Base-by-base conservation (phyloP, 2,329 filamentous ascomycete species). In the Penicillium vulpinum region DNA sequence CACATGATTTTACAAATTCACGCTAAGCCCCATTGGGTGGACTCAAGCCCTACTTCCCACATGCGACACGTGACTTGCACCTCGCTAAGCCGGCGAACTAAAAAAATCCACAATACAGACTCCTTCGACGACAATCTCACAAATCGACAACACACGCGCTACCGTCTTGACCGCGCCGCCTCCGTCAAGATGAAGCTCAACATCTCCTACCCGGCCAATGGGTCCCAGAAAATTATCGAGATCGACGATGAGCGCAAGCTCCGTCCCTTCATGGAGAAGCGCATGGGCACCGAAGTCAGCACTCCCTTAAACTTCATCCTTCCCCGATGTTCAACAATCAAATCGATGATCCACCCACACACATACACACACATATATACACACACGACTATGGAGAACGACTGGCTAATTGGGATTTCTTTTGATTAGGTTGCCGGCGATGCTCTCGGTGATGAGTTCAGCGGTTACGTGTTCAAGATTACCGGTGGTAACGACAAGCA, bases 401-500 rank as follows among this genome's bases (percentile, higher is more conserved):
- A 63, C 61, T 56, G 63, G 64, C 70, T 75, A 70, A 74, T 72
- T 67, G 62, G 66, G 60, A 57, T 63, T 59, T 63, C 59, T 62
- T 69, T 60, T 47, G 48, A 67, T 63, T 72, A 97, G 84, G 90
- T 99, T 73, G 82, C 90, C 73, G 94, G 89, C 76, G 95, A 99
- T 84, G 89, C 88, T 78, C 86, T 99, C 76, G 94, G 94, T 77
- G 92, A 97, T 78, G 94, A 99, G 84, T 99, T 96, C 90, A 97
- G 97, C 87, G 94, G 94, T 81, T 99, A 99, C 86, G 88, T 99
- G 85, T 92, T 99, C 89, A 89, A 88, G 80, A 97, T 99, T 85
- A 99, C 94, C 75, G 95, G 94, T 77, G 94, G 95, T 79, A 99
- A 99, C 90, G 94, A 99, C 90, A 99, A 99, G 91, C 95, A 99